A percentile compares a stretch with the other conserved stretches of the same genome.
phyloP scores from a whole-genome alignment of 116 monocot genomes.

The Zostera marina region DNA sequence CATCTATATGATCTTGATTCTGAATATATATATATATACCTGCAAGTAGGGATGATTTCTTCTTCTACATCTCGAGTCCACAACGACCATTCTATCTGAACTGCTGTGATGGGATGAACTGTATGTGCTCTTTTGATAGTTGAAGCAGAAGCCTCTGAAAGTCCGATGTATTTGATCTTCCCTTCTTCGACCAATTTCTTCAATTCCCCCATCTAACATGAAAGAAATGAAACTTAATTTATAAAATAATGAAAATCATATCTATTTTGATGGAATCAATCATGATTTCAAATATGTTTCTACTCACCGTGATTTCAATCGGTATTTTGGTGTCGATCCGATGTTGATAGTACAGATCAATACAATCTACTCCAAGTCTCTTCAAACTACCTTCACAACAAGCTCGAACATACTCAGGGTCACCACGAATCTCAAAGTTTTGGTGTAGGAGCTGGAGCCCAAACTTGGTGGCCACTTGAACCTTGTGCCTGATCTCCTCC shows the following conservation, averaged over 20 bases:
- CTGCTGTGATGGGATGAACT: conserved; percentile 55
- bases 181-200: conserved; percentile 63
- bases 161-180: conserved; percentile 65
- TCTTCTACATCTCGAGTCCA: conserved; percentile 42
- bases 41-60: conserved; percentile 13
- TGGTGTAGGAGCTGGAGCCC: conserved; percentile 20
- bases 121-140: conserved; percentile 62
- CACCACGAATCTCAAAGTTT: conserved; percentile 22
- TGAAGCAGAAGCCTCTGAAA: conserved; percentile 52
- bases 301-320: conserved; percentile 64
- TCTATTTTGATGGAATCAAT: too few relatives aligned
- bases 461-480: conserved; percentile 68
- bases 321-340: conserved; percentile 53
- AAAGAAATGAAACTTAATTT: too few relatives aligned
- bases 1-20: too few relatives aligned
- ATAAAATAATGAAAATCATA: too few relatives aligned
- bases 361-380: conserved; percentile 40
- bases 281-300: too few relatives aligned
- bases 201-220: conserved; percentile 74
- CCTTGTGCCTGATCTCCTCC: conserved; percentile 24
- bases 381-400: conserved; percentile 55
- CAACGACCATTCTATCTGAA: conserved; percentile 63
- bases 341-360: conserved; percentile 76
- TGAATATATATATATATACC: neutral
- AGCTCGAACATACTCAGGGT: conserved; percentile 50